Percentiles rank a stretch among this genome's conserved stretches.
phyloP scores from a whole-genome alignment of 139 green algal genomes.

The Chlamydomonas schloesseri region DNA sequence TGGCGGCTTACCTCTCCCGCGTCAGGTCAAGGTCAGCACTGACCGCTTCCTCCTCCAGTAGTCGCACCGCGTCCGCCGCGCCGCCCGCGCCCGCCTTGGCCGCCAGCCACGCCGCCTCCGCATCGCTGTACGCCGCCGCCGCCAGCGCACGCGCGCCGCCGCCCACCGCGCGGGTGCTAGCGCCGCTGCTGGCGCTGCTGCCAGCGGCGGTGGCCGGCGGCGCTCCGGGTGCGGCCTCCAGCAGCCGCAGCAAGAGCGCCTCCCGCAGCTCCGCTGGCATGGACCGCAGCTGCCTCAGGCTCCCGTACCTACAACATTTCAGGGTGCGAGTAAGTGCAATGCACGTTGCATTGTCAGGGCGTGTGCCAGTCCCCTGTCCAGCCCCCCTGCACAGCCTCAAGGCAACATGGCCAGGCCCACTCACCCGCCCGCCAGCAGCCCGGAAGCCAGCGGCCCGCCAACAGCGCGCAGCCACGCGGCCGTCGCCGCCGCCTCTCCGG shows the following conservation, averaged over 20 bases:
- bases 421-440: constrained; percentile 15
- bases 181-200: too few relatives aligned
- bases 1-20: background rate
- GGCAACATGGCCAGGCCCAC: too few relatives aligned
- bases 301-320: constrained; percentile 6
- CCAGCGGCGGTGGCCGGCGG: too few relatives aligned
- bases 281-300: background rate
- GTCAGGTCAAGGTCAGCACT: constrained; percentile 24
- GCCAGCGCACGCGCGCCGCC: background rate
- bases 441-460: background rate
- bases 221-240: too few relatives aligned
- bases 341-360: too few relatives aligned
- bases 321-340: too few relatives aligned
- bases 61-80: background rate
- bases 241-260: constrained; percentile 36
- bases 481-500: background rate
- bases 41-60: background rate
- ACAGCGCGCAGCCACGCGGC: constrained; percentile 8
- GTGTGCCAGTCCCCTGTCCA: too few relatives aligned
- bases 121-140: constrained; percentile 18
- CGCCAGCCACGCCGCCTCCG: constrained; percentile 1
- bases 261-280: constrained; percentile 26
- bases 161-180: background rate
- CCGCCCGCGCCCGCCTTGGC: background rate
- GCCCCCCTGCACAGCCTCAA: too few relatives aligned